Evolutionary conservation across 2,329 filamentous ascomycete species (phyloP).

Genomic region (Verticillium albo-atrum): DNA sequence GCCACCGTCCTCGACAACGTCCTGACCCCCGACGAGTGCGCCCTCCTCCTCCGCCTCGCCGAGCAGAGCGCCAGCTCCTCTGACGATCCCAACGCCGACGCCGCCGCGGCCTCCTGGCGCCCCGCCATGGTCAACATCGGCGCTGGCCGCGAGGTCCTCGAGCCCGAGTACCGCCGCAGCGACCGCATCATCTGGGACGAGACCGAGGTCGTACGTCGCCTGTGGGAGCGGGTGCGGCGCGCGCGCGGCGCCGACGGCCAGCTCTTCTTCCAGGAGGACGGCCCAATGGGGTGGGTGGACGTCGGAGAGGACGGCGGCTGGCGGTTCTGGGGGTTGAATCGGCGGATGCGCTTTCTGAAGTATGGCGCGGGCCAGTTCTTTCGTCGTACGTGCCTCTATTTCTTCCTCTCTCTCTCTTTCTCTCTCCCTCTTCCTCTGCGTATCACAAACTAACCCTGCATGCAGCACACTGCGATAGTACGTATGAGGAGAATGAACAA

Average conservation of each 20-base stretch:
- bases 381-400: conserved; percentile 35
- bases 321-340: conserved; percentile 55
- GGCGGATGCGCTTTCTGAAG: conserved; percentile 70
- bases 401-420: background rate
- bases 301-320: conserved; percentile 24
- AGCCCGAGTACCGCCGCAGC: conserved; percentile 59
- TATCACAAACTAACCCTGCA: background rate
- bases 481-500: conserved; percentile 47
- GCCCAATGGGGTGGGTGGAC: conserved; percentile 26
- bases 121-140: conserved; percentile 67
- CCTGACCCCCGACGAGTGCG: conserved; percentile 53
- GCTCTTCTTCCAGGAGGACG: background rate
- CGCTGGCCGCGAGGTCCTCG: conserved; percentile 52
- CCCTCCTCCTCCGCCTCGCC: conserved; percentile 43
- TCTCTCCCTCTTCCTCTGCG: background rate
- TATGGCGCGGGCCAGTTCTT: conserved; percentile 73
- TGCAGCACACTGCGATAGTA: conserved; percentile 62
- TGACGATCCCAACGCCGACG: conserved; percentile 41
- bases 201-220: conserved; percentile 52
- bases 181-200: conserved; percentile 76
- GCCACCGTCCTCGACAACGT: conserved; percentile 60
- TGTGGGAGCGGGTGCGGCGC: conserved; percentile 56
- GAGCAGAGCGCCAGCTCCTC: conserved; percentile 48
- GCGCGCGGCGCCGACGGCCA: conserved; percentile 35
- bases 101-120: conserved; percentile 56